A percentile compares a stretch with the other conserved stretches of the same genome.
phyloP scores from a whole-genome alignment of 768 basidiomycete genomes.

The Tulasnella sp. region DNA sequence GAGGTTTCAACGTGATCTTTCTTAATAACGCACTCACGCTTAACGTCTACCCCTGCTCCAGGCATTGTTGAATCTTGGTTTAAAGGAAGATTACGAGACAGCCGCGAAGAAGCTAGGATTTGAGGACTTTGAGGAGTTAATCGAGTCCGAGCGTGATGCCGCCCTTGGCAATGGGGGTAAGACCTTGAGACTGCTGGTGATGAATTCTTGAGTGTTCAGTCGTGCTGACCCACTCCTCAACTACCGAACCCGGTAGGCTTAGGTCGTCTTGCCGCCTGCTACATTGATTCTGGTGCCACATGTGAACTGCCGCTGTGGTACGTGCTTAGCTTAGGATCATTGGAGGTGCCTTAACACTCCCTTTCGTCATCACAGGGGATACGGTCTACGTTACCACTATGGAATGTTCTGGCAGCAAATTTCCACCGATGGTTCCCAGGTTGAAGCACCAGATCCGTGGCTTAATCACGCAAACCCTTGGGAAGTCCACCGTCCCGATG shows the following conservation, averaged over 20 bases:
- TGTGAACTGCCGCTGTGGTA: conserved; percentile 79
- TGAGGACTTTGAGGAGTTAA: conserved; percentile 68
- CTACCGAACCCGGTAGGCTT: conserved; percentile 51
- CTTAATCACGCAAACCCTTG: conserved; percentile 74
- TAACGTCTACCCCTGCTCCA: neutral
- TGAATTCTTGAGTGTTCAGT: neutral
- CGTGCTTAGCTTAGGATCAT: neutral
- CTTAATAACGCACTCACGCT: neutral
- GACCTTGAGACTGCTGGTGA: neutral
- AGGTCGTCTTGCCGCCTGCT: conserved; percentile 94
- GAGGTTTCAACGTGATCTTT: neutral
- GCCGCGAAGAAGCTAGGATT: conserved; percentile 77
- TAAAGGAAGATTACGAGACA: conserved; percentile 65
- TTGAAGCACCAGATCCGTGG: conserved; percentile 88
- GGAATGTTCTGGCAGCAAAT: conserved; percentile 96
- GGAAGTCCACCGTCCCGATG: conserved; percentile 78
- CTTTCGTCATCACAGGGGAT: conserved; percentile 45
- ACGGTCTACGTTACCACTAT: conserved; percentile 77
- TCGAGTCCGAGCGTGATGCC: conserved; percentile 87
- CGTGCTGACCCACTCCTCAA: too few species aligned
- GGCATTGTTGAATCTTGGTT: conserved; percentile 78
- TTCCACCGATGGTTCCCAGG: conserved; percentile 66
- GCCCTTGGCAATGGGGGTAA: conserved; percentile 81
- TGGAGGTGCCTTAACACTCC: too few species aligned
- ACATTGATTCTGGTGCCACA: conserved; percentile 86